Evolutionary conservation across 2,329 filamentous ascomycete species (phyloP).

Genomic region (Achaetomium macrosporum): DNA sequence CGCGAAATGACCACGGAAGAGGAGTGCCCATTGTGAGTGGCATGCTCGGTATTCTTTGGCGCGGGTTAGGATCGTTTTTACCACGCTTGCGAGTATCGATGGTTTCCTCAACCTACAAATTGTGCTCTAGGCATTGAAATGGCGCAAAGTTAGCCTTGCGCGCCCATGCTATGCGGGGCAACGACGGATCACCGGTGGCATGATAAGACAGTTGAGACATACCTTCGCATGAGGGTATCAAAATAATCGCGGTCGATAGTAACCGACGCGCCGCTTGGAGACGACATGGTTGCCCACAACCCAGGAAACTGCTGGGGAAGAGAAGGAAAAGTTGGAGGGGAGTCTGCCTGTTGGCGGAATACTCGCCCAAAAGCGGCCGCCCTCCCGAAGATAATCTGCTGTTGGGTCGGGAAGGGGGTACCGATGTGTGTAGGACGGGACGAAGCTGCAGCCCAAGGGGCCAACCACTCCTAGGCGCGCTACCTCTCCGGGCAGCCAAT

Average conservation of each 20-base stretch:
- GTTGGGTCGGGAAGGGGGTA: constrained; percentile 5
- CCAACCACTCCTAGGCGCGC: not conserved
- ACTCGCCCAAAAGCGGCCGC: constrained; percentile 8
- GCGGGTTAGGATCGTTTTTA: constrained; percentile 8
- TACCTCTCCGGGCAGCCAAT: not conserved
- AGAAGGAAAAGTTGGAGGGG: constrained; percentile 13
- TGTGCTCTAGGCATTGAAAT: constrained; percentile 34
- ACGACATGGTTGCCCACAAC: constrained; percentile 17
- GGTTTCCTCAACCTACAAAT: constrained; percentile 36
- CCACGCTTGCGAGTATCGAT: not conserved
- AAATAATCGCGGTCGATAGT: constrained; percentile 57
- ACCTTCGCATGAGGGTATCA: constrained; percentile 57
- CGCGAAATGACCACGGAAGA: constrained; percentile 47
- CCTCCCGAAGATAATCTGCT: constrained; percentile 4
- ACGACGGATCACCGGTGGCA: not conserved
- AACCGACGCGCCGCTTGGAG: constrained; percentile 31
- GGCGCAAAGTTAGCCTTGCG: constrained; percentile 13
- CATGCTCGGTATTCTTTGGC: constrained; percentile 16
- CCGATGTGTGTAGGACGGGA: not conserved
- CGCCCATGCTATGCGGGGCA: not conserved
- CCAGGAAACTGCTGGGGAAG: constrained; percentile 14
- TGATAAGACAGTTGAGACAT: not conserved
- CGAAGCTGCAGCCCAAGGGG: constrained; percentile 4
- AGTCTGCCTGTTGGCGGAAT: constrained; percentile 3
- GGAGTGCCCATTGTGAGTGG: constrained; percentile 10